Percentiles rank a stretch among this genome's conserved stretches.
phyloP scores from a whole-genome alignment of 441 rosid species.

The Eutrema salsugineum region DNA sequence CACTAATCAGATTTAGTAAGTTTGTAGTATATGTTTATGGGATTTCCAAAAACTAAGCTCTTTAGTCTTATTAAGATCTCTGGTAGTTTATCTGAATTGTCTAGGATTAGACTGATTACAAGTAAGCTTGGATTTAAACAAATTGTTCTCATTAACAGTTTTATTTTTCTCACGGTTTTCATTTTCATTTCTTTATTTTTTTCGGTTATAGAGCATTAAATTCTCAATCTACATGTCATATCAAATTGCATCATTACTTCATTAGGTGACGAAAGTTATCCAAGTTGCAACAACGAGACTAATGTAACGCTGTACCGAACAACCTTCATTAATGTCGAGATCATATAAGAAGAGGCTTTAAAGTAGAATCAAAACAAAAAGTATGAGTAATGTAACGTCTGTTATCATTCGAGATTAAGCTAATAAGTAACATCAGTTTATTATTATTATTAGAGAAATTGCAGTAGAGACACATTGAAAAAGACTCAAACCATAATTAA shows the following conservation, averaged over 20 bases:
- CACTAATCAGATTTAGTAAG: neutral
- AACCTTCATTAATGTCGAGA: slow-evolving; percentile 13
- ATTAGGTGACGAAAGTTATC: neutral
- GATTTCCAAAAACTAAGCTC: too few relatives aligned
- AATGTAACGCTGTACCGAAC: neutral
- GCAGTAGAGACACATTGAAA: slow-evolving; percentile 27
- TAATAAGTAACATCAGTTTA: neutral
- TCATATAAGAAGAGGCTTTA: neutral
- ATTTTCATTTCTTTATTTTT: too few relatives aligned
- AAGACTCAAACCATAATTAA: slow-evolving; percentile 32
- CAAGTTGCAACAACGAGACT: slow-evolving; percentile 20
- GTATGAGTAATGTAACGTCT: neutral
- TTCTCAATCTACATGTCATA: neutral
- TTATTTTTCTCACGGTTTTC: too few relatives aligned
- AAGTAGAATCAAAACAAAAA: neutral
- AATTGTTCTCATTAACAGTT: too few relatives aligned
- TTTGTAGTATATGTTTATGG: too few relatives aligned
- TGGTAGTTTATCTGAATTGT: too few relatives aligned
- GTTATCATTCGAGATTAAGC: neutral
- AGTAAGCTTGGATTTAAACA: too few relatives aligned
- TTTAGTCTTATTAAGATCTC: too few relatives aligned
- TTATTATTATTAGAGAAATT: slow-evolving; percentile 21
- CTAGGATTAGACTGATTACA: too few relatives aligned
- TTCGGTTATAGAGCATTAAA: too few relatives aligned
- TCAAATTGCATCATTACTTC: slow-evolving; percentile 19